These are phyloP conservation scores for Aspergillus brunneoviolaceus DNA, from an alignment of 2,329 filamentous ascomycete genomes.

Conservation along the genomic window DNA sequence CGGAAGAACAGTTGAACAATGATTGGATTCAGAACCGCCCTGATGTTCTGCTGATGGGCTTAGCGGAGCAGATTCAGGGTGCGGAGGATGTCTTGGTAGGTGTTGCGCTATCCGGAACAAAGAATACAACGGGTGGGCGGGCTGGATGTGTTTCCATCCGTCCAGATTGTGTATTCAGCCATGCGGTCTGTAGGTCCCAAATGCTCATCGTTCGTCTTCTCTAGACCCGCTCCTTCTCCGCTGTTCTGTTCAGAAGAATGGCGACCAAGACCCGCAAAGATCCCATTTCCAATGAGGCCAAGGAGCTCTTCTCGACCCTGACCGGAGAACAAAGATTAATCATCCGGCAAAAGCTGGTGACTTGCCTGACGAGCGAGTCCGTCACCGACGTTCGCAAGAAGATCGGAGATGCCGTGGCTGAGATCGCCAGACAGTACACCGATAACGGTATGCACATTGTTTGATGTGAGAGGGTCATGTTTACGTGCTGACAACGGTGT, in stretches of 20 bases:
- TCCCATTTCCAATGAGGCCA: conserved; percentile 63
- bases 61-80: conserved; percentile 85
- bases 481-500: conserved; percentile 1
- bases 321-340: conserved; percentile 69
- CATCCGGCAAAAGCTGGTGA: conserved; percentile 81
- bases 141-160: not conserved
- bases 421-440: conserved; percentile 90
- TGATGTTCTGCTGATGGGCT: conserved; percentile 86
- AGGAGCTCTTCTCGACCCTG: conserved; percentile 84
- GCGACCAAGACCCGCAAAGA: conserved; percentile 84
- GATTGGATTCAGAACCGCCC: conserved; percentile 83
- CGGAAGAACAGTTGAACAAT: conserved; percentile 85
- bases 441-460: conserved; percentile 69
- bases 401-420: conserved; percentile 94
- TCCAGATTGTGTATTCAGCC: not conserved
- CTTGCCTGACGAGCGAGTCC: conserved; percentile 71
- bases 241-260: conserved; percentile 92
- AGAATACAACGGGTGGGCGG: not conserved
- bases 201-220: not conserved
- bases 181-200: not conserved
- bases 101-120: conserved; percentile 13
- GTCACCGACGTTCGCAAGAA: conserved; percentile 82
- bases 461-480: not conserved
- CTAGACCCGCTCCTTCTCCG: conserved; percentile 84
- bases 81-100: conserved; percentile 72